These are phyloP conservation scores for Allium cepa DNA, from an alignment of 106 monocot species.

Conservation along the genomic window DNA sequence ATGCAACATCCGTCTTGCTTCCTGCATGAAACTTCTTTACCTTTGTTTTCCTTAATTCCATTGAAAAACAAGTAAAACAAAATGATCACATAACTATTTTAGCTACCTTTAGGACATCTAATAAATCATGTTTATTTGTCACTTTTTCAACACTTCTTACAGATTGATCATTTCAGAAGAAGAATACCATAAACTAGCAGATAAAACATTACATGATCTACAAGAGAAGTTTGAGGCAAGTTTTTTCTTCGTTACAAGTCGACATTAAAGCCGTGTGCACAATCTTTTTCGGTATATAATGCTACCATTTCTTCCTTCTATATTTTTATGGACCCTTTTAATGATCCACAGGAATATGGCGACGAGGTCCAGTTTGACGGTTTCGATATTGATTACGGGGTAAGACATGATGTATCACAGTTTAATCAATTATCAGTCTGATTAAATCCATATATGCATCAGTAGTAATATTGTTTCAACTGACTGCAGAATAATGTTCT, in stretches of 20 bases:
- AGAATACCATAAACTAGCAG: slow-evolving; percentile 68
- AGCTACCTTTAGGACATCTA: too few relatives aligned
- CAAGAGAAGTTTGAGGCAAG: slow-evolving; percentile 79
- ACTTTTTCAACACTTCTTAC: neutral
- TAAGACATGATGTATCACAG: slow-evolving; percentile 19
- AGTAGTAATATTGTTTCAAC: slow-evolving; percentile 1
- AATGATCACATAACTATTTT: too few relatives aligned
- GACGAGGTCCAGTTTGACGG: slow-evolving; percentile 86
- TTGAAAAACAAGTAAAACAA: too few relatives aligned
- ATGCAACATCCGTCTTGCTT: too few relatives aligned
- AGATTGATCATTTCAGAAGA: slow-evolving; percentile 56
- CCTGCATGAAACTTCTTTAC: too few relatives aligned
- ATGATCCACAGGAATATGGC: slow-evolving; percentile 70
- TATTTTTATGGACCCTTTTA: neutral
- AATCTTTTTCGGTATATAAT: neutral
- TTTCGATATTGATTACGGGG: slow-evolving; percentile 97
- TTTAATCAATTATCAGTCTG: too few relatives aligned
- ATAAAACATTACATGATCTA: slow-evolving; percentile 59
- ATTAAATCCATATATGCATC: neutral
- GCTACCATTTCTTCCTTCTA: neutral
- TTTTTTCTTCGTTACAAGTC: neutral
- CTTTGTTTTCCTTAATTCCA: too few relatives aligned
- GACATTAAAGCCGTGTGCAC: too few relatives aligned
- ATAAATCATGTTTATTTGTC: neutral
- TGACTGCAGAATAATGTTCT: slow-evolving; percentile 80